phyloP scores from a whole-genome alignment of 306 rosid genomes.

The Styphnolobium japonicum region DNA sequence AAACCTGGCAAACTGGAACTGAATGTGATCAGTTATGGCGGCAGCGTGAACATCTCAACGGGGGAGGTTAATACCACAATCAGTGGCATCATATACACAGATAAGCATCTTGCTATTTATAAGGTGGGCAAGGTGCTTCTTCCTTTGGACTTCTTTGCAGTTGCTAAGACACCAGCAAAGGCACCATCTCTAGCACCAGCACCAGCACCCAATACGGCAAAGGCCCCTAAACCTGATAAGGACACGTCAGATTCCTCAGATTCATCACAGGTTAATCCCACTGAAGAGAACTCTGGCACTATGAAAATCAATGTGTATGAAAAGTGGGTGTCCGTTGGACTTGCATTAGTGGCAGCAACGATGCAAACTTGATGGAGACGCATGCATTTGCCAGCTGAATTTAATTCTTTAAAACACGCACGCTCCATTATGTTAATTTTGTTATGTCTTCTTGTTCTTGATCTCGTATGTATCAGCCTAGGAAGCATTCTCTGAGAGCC shows the following conservation, averaged over 20 bases:
- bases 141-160: slow-evolving; percentile 47
- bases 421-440: background rate
- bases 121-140: slow-evolving; percentile 59
- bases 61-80: slow-evolving; percentile 68
- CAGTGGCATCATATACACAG: slow-evolving; percentile 52
- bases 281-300: background rate
- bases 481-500: background rate
- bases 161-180: slow-evolving; percentile 41
- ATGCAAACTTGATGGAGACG: background rate
- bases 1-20: slow-evolving; percentile 48
- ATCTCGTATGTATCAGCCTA: background rate
- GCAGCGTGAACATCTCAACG: slow-evolving; percentile 53
- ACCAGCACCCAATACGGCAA: slow-evolving; percentile 8
- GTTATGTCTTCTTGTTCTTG: background rate
- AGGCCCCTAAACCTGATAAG: slow-evolving; percentile 42
- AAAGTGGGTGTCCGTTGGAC: slow-evolving; percentile 19
- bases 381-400: background rate
- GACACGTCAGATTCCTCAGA: slow-evolving; percentile 17
- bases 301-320: slow-evolving; percentile 4
- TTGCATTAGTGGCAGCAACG: slow-evolving; percentile 2
- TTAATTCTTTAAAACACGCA: background rate
- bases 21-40: slow-evolving; percentile 57
- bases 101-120: slow-evolving; percentile 62
- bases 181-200: slow-evolving; percentile 34
- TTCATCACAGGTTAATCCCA: slow-evolving; percentile 26